Evolutionary conservation across 1,139 yeast species (phyloP).

Genomic region (Kurtzmaniella quercitrusa): DNA sequence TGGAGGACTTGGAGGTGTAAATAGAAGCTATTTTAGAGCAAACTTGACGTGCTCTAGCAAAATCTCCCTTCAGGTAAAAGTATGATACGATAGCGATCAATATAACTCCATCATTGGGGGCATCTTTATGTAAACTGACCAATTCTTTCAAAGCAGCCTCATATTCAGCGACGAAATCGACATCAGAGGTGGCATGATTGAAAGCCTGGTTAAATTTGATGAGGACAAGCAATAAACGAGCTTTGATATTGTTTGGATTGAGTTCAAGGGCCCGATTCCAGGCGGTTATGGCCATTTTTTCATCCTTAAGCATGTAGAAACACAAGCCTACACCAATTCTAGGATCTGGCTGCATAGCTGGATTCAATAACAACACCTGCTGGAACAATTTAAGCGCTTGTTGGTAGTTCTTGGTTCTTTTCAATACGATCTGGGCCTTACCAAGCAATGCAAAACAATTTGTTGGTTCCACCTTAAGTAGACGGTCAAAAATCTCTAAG

Average conservation of each 20-base stretch:
- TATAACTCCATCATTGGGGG: slow-evolving; percentile 32
- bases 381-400: slow-evolving; percentile 81
- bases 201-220: slow-evolving; percentile 66
- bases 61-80: slow-evolving; percentile 58
- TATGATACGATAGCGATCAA: slow-evolving; percentile 47
- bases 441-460: slow-evolving; percentile 80
- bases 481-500: slow-evolving; percentile 53
- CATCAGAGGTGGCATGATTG: slow-evolving; percentile 54
- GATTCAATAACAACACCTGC: slow-evolving; percentile 72
- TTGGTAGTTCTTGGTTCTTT: slow-evolving; percentile 62
- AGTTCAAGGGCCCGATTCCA: slow-evolving; percentile 81
- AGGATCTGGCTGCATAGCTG: slow-evolving; percentile 83
- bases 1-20: slow-evolving; percentile 24
- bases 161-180: slow-evolving; percentile 51
- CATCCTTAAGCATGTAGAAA: slow-evolving; percentile 83
- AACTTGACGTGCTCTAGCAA: slow-evolving; percentile 53
- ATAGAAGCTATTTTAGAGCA: slow-evolving; percentile 46
- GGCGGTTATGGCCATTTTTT: slow-evolving; percentile 68
- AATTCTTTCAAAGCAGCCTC: slow-evolving; percentile 37
- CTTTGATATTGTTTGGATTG: slow-evolving; percentile 57
- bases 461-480: slow-evolving; percentile 44
- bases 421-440: slow-evolving; percentile 76
- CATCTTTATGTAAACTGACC: slow-evolving; percentile 23
- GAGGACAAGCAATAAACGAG: slow-evolving; percentile 62
- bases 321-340: slow-evolving; percentile 93